Base-by-base conservation (phyloP, 805 yeast genomes). In the Starmerella vaccinii region DNA sequence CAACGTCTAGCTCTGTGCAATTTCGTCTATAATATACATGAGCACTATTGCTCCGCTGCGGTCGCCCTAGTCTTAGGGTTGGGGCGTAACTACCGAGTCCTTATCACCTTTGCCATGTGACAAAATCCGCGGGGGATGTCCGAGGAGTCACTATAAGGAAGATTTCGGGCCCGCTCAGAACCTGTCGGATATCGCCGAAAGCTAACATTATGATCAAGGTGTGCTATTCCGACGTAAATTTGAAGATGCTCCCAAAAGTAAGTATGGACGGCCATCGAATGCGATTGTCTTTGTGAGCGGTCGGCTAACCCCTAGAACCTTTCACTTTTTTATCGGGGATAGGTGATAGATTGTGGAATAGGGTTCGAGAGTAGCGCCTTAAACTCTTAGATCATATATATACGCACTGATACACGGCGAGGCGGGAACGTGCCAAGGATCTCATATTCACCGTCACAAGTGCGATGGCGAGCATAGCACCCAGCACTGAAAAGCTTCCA, bases 71-170 rank as follows among this genome's bases (percentile, higher is more conserved):
- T n/a, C n/a, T 2, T 21, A 38, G 42, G 29, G 42, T 38, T 22
- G 29, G 26, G 42, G 2, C 29, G 8, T 6, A 18, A 22, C 22
- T 12, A 12, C 12, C n/a, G 10, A 16, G 38, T 2, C 8, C 40
- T 37, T 37, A 37, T 37, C 40, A 18, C 16, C 13, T 8, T 5
- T n/a, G 7, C 7, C 40, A 37, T 37, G 26, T 37, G 40, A 37
- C 26, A 4, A 22, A 21, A 37, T 37, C 40, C 40, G 40, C 40
- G 40, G 40, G 15, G 40, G 2, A 16, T 19, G 40, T 6, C 40
- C 40, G 40, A 37, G 40, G 40, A 37, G 40, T 19, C 24, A 37
- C 38, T 16, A 12, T n/a, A n/a, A n/a, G n/a, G n/a, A n/a, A n/a
- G n/a, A n/a, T n/a, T n/a, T n/a, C n/a, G n/a, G n/a, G n/a, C n/a